Conservation (phyloP, 2,329 filamentous ascomycete genomes). For the Exophiala sp. region DNA sequence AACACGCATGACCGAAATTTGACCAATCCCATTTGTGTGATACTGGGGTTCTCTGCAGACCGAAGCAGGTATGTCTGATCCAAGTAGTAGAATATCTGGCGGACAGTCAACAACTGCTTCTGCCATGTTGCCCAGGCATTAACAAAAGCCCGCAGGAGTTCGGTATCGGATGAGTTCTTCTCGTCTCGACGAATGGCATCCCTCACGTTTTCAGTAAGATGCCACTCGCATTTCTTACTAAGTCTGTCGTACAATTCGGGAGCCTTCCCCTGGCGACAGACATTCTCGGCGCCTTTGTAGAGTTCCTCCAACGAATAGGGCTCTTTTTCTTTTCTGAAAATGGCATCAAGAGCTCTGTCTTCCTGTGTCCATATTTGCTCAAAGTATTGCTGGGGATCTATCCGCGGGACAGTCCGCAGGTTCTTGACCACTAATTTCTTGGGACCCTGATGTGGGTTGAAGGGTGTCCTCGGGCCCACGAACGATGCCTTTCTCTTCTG, state of each 20-base stretch:
- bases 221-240: conserved; percentile 57
- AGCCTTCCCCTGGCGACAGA: conserved; percentile 73
- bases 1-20: conserved; percentile 65
- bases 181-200: conserved; percentile 53
- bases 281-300: conserved; percentile 84
- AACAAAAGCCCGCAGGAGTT: conserved; percentile 56
- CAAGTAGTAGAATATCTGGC: conserved; percentile 88
- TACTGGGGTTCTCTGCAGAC: conserved; percentile 60
- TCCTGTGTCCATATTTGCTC: conserved; percentile 68
- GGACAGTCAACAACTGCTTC: conserved; percentile 67
- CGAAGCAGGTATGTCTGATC: conserved; percentile 83
- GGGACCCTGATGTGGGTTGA: conserved; percentile 69
- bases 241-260: conserved; percentile 62
- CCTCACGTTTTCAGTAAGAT: conserved; percentile 55
- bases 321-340: conserved; percentile 62
- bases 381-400: conserved; percentile 71
- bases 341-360: conserved; percentile 62
- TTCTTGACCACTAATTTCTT: conserved; percentile 94
- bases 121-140: conserved; percentile 72
- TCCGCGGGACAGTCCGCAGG: conserved; percentile 59
- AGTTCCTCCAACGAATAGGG: conserved; percentile 76
- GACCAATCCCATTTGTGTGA: conserved; percentile 73
- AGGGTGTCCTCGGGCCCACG: conserved; percentile 38
- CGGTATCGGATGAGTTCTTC: conserved; percentile 53
- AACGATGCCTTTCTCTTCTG: conserved; percentile 32